Evolutionary conservation across 1,284 basidiomycete genomes (phyloP), one percentile per base, ranked within the genome.

Genomic region (Microbotryomycetes sp.): DNA sequence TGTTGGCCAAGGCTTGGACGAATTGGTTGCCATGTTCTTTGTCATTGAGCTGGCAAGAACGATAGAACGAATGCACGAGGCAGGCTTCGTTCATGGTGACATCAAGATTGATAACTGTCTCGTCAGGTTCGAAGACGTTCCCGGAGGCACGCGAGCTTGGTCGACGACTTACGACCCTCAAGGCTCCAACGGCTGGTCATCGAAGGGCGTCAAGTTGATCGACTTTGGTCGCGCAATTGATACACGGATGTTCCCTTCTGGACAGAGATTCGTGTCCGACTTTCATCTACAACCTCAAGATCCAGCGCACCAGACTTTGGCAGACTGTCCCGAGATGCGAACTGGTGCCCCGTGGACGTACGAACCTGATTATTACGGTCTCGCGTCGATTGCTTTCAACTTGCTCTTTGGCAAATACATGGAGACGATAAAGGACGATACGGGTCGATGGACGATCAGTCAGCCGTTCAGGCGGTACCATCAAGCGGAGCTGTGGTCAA

Each of bases 21-120:
- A 99, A 74, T 82, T 96, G 6, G 81, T 98, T 51, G 92, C 92
- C 56, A 84, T 96, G 74, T 99, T 98, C 82, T 98, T 98, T 81
- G 81, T 87, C 30, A 83, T 93, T 71, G 94, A 98, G 76, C 83
- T 98, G 22, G 77, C 97, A 55, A 86, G 86, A 23, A 78, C 89
- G 14, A 77, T 97, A 53, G 90, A 96, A 73, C 85, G 81, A 25
- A 81, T 97, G 75, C 96, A 98, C 75, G 65, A 75, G 9, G 80
- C 81, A 0, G 87, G 88, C 19, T 87, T 97, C 77, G 88, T 99
- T 69, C 96, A 99, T 72, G 94, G 96, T 48, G 96, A 99, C 78
- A 81, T 99, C 70, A 99, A 99, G 81, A 97, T 97, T 74, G 96
- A 99, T 79, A 99, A 99, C 77, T 97, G 93, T 74, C 82, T 99